Conservation (phyloP, 352 stramenopile genomes). For the Pythium vanterpoolii region DNA sequence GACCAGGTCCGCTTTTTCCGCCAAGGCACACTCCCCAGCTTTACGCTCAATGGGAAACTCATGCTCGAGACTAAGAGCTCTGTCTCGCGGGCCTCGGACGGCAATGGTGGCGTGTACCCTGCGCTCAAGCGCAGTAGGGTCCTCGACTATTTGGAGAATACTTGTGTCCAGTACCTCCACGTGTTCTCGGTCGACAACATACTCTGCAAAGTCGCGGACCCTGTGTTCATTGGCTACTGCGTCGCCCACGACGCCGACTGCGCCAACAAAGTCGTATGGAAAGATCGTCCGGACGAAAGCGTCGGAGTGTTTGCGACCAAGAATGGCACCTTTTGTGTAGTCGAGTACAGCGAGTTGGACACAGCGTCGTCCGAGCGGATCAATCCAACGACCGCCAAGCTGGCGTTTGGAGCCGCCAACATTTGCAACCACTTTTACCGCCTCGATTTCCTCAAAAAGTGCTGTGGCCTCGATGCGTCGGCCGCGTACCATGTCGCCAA, state of each 20-base stretch:
- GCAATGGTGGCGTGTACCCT: conserved; percentile 96
- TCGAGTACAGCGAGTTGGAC: conserved; percentile 98
- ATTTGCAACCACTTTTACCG: conserved; percentile 98
- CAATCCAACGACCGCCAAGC: conserved; percentile 60
- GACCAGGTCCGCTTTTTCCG: conserved; percentile 95
- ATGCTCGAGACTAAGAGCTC: conserved; percentile 88
- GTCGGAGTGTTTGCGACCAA: conserved; percentile 88
- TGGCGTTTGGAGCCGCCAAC: conserved; percentile 95
- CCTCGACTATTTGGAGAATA: conserved; percentile 77
- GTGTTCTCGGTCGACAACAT: conserved; percentile 98
- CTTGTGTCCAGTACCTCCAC: conserved; percentile 93
- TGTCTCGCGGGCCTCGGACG: conserved; percentile 93
- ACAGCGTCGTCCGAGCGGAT: conserved; percentile 57
- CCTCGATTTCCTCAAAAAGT: conserved; percentile 86
- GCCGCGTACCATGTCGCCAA: conserved; percentile 94
- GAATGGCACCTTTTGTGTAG: conserved; percentile 86
- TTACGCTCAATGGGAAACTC: conserved; percentile 94
- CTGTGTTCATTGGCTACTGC: conserved; percentile 96
- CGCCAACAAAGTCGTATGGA: conserved; percentile 97
- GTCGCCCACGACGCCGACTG: conserved; percentile 91
- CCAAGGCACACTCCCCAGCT: conserved; percentile 96
- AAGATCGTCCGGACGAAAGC: conserved; percentile 90
- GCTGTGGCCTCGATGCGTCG: conserved; percentile 39
- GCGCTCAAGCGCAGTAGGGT: conserved; percentile 88
- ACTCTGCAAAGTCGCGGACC: conserved; percentile 94